Evolutionary conservation across 768 basidiomycete genomes (phyloP), one percentile per base, ranked within the genome.

Genomic region (Pleurotus citrinopileatus): DNA sequence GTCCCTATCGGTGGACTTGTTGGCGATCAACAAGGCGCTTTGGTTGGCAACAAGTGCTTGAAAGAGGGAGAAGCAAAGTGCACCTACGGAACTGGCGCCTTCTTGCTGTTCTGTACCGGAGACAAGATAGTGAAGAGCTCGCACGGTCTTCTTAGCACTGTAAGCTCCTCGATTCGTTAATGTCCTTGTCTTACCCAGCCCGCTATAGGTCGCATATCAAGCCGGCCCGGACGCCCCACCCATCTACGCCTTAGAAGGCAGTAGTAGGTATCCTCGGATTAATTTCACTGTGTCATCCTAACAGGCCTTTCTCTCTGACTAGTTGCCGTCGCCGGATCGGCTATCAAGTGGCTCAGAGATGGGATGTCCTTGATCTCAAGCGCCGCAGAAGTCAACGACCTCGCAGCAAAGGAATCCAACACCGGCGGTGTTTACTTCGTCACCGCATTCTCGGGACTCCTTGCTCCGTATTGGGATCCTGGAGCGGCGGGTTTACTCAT

Each of bases 401-500:
- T 98, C 27, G 95, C 93, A 2, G 82, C 78, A 2, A 80, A 84
- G 29, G 93, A 87, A 43, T 70, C 81, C 4, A 83, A 87, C 60
- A 87, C 91, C 0, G 95, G 91, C 29, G 96, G 96, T 6, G 79
- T 97, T 26, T 98, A 91, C 73, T 99, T 98, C 63, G 96, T 98
- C 29, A 96, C 96, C 1, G 95, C 94, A 5, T 98, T 99, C 74
- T 89, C 88, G 36, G 97, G 97, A 53, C 78, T 99, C 22, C 83
- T 99, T 23, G 97, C 97, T 17, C 97, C 97, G 4, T 97, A 93
- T 72, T 98, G 97, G 97, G 97, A 99, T 68, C 83, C 93, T 23
- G 83, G 86, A 25, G 97, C 97, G 25, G 88, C 87, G 17, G 94
- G 93, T 0, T 68, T 90, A 36, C 75, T 97, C 42, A 93, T 97